Evolutionary conservation across 345 rosid genomes (phyloP).

Genomic region (Isatis tinctoria): DNA sequence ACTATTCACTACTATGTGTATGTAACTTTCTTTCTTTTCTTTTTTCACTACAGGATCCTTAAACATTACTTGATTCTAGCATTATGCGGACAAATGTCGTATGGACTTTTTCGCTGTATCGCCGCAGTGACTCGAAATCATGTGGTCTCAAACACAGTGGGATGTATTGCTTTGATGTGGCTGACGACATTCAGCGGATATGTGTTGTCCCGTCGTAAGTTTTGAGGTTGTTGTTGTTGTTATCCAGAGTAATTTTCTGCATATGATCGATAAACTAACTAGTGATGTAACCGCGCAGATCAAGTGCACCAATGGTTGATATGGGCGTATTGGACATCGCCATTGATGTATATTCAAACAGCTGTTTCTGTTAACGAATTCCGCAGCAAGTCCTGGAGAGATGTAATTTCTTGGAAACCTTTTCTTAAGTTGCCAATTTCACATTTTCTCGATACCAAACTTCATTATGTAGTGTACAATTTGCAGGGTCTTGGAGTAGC

Average conservation of each 20-base stretch:
- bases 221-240: neutral
- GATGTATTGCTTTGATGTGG: slow-evolving; percentile 36
- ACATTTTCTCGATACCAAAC: neutral
- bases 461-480: neutral
- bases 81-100: slow-evolving; percentile 40
- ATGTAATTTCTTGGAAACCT: slow-evolving; percentile 17
- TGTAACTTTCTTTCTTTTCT: neutral
- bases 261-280: neutral
- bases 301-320: slow-evolving; percentile 58
- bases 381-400: slow-evolving; percentile 47
- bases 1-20: neutral
- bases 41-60: slow-evolving; percentile 30
- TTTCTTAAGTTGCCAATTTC: neutral
- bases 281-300: slow-evolving; percentile 32
- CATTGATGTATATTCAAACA: slow-evolving; percentile 59
- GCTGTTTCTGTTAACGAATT: slow-evolving; percentile 54
- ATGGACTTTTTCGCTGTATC: slow-evolving; percentile 41
- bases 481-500: slow-evolving; percentile 43
- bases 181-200: slow-evolving; percentile 43
- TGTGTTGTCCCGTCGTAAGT: slow-evolving; percentile 38
- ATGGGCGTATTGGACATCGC: slow-evolving; percentile 76
- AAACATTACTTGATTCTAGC: slow-evolving; percentile 40
- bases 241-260: neutral
- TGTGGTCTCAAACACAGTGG: slow-evolving; percentile 41
- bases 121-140: slow-evolving; percentile 41